Evolutionary conservation across 768 basidiomycete species (phyloP).

Genomic region (Lentinus tigrinus): DNA sequence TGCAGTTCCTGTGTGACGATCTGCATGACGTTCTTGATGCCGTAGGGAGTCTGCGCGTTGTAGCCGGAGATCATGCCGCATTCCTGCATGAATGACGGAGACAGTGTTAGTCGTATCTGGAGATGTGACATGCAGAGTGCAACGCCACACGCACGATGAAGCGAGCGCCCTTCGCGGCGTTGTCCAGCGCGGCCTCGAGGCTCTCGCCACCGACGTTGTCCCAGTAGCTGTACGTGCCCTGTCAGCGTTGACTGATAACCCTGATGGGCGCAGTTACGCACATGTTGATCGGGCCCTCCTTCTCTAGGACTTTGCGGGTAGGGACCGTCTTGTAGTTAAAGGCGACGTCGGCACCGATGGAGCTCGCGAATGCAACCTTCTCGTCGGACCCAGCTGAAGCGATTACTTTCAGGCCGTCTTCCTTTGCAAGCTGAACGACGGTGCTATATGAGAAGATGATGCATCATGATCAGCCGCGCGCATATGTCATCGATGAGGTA

Average conservation of each 20-base stretch:
- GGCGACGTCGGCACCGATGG: slow-evolving; percentile 64
- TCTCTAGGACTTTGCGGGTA: slow-evolving; percentile 49
- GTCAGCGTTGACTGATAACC: background rate
- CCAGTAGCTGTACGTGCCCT: slow-evolving; percentile 26
- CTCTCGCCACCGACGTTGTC: slow-evolving; percentile 33
- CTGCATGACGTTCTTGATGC: slow-evolving; percentile 25
- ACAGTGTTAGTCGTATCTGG: background rate
- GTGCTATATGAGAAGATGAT: slow-evolving; percentile 2
- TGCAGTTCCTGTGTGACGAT: slow-evolving; percentile 28
- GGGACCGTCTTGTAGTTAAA: slow-evolving; percentile 73
- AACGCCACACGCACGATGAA: slow-evolving; percentile 22
- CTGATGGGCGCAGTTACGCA: slow-evolving; percentile 23
- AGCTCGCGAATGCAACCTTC: slow-evolving; percentile 61
- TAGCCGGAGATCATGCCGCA: slow-evolving; percentile 32
- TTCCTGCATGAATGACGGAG: too few species aligned
- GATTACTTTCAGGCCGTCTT: slow-evolving; percentile 56
- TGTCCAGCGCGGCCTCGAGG: slow-evolving; percentile 28
- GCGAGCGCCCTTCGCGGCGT: slow-evolving; percentile 12
- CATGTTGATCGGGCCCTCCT: slow-evolving; percentile 59
- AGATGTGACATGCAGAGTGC: background rate
- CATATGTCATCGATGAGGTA: background rate
- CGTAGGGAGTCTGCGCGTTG: slow-evolving; percentile 21
- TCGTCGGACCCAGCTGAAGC: slow-evolving; percentile 72
- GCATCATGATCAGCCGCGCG: background rate
- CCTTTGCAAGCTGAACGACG: slow-evolving; percentile 45